Evolutionary conservation across 2,329 filamentous ascomycete genomes (phyloP).

Genomic region (Alternaria sp.): DNA sequence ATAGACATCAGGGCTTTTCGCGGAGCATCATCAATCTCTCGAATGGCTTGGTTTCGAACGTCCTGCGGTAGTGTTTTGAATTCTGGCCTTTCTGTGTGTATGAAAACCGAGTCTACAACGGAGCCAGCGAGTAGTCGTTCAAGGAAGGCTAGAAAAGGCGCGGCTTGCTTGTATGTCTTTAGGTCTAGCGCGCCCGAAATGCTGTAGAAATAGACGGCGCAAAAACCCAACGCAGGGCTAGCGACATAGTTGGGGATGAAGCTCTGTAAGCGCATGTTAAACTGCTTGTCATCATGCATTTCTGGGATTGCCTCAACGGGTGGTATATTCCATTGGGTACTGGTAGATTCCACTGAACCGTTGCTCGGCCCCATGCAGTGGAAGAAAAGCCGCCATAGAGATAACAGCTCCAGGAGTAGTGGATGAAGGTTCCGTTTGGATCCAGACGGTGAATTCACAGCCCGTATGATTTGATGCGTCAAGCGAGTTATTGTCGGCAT

Average conservation of each 20-base stretch:
- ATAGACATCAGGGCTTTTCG: conserved; percentile 30
- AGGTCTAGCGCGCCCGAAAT: conserved; percentile 35
- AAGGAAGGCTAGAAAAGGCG: conserved; percentile 42
- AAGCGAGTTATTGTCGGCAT: conserved; percentile 29
- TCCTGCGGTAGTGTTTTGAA: conserved; percentile 31
- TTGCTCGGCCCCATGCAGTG: conserved; percentile 36
- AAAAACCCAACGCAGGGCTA: conserved; percentile 35
- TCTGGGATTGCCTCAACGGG: conserved; percentile 18
- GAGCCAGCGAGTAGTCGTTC: conserved; percentile 36
- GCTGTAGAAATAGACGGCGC: conserved; percentile 44
- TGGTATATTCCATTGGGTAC: conserved; percentile 40
- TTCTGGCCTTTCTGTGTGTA: conserved; percentile 16
- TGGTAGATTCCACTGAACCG: conserved; percentile 31
- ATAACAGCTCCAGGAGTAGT: conserved; percentile 41
- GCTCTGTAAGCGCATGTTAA: conserved; percentile 37
- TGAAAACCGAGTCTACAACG: conserved; percentile 25
- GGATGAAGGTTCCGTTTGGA: conserved; percentile 27
- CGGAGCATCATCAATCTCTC: conserved; percentile 37
- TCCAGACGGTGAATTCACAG: conserved; percentile 18
- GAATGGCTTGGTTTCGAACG: conserved; percentile 24
- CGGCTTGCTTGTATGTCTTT: conserved; percentile 29
- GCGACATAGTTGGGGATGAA: conserved; percentile 35
- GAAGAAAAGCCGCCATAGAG: conserved; percentile 48
- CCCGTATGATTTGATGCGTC: conserved; percentile 36
- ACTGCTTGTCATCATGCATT: conserved; percentile 16